Evolutionary conservation across 257 asterid genomes (phyloP).

Genomic region (Marsdenia floribunda): DNA sequence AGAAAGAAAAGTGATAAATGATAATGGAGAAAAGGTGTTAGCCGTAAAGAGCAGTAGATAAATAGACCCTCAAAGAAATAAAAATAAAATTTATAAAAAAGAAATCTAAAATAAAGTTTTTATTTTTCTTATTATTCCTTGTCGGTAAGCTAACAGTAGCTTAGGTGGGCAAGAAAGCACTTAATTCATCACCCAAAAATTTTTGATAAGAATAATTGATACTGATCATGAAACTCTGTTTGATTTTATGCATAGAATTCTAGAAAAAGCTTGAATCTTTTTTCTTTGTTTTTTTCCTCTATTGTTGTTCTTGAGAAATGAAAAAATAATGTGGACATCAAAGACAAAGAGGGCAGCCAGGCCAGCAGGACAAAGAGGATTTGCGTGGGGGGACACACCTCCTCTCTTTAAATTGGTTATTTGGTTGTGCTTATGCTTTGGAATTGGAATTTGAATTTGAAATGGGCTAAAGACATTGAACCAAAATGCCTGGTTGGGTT

Average conservation of each 20-base stretch:
- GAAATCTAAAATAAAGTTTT: not conserved
- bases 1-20: conserved; percentile 1
- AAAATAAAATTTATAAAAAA: not conserved
- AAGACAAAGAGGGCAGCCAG: not conserved
- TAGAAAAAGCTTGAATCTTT: not conserved
- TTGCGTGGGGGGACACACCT: conserved; percentile 4
- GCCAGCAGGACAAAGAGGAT: not conserved
- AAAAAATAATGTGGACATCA: not conserved
- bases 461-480: not conserved
- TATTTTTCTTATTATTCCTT: not conserved
- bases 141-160: conserved; percentile 3
- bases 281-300: too few relatives aligned
- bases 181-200: not conserved
- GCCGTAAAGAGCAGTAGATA: conserved; percentile 2
- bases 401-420: too few relatives aligned
- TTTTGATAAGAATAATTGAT: not conserved
- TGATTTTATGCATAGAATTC: not conserved
- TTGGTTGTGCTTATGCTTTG: not conserved
- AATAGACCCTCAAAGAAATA: conserved; percentile 1
- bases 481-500: not conserved
- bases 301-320: not conserved
- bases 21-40: conserved; percentile 4
- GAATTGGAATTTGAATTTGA: not conserved
- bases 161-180: conserved; percentile 5
- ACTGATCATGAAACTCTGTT: not conserved